phyloP scores from a whole-genome alignment of 345 rosid genomes.

The Excoecaria agallocha region DNA sequence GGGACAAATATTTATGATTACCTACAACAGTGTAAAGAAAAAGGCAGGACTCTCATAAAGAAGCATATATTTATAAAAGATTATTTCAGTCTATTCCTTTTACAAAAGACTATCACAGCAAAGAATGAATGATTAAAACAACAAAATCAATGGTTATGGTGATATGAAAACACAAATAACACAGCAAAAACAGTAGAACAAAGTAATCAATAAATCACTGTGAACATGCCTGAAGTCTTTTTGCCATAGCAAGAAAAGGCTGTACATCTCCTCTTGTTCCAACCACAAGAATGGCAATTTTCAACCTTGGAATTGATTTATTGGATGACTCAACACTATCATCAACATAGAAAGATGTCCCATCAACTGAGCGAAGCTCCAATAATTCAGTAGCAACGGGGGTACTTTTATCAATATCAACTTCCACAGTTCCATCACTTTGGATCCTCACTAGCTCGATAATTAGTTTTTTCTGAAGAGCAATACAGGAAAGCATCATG shows the following conservation, averaged over 20 bases:
- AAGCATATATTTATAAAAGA: background rate
- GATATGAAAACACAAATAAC: background rate
- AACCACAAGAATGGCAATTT: conserved; percentile 81
- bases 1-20: background rate
- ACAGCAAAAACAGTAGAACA: conserved; percentile 3
- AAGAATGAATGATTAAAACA: background rate
- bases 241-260: conserved; percentile 91
- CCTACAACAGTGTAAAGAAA: background rate
- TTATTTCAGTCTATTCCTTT: background rate
- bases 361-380: conserved; percentile 62
- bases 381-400: conserved; percentile 78
- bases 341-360: conserved; percentile 37
- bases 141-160: background rate
- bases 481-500: conserved; percentile 10
- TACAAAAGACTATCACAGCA: background rate
- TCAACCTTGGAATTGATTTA: conserved; percentile 70
- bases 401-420: conserved; percentile 59
- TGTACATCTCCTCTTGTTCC: conserved; percentile 99
- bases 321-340: conserved; percentile 38
- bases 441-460: conserved; percentile 84
- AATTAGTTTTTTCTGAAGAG: conserved; percentile 69
- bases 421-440: conserved; percentile 93
- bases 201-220: conserved; percentile 9
- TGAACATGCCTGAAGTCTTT: conserved; percentile 80
- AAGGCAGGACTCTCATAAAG: too few species aligned